A percentile compares a stretch with the other conserved stretches of the same genome.
These are phyloP conservation scores for Colletotrichum salicis DNA, from an alignment of 2,329 filamentous ascomycete species.

Conservation along the genomic window DNA sequence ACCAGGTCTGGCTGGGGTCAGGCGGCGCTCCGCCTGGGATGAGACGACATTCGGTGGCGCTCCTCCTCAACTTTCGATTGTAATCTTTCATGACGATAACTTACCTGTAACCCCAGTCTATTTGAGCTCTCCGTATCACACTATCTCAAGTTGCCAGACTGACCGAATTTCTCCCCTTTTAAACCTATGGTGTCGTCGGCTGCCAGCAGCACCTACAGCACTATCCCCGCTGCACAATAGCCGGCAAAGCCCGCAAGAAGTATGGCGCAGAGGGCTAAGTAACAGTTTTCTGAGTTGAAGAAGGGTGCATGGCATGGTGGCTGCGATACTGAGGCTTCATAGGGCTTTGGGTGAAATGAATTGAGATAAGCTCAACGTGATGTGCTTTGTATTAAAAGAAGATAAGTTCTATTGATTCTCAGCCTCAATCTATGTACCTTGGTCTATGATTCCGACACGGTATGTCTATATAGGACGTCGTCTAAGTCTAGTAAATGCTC, in stretches of 20 bases:
- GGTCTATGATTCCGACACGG: neutral
- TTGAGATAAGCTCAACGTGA: neutral
- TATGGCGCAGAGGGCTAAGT: constrained; percentile 1
- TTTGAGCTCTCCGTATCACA: neutral
- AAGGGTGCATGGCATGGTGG: too few relatives aligned
- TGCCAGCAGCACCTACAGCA: neutral
- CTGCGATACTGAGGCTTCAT: neutral
- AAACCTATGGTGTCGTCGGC: neutral
- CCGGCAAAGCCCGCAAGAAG: constrained; percentile 35
- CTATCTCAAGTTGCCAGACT: too few relatives aligned
- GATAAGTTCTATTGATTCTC: neutral
- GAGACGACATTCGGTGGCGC: neutral
- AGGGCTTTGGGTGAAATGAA: too few relatives aligned
- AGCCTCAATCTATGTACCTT: neutral
- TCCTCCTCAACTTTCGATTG: neutral
- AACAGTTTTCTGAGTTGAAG: constrained; percentile 9
- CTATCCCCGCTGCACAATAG: neutral
- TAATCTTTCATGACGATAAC: neutral
- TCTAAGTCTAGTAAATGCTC: constrained; percentile 7
- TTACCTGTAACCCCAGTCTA: neutral
- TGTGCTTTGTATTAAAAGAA: neutral
- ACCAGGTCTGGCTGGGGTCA: neutral
- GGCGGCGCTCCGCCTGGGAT: neutral
- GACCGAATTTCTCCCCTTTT: neutral
- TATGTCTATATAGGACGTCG: neutral